A percentile compares a stretch with the other conserved stretches of the same genome.
These are phyloP conservation scores for Graphilbum fragrans DNA, from an alignment of 2,329 filamentous ascomycete genomes.

Conservation along the genomic window DNA sequence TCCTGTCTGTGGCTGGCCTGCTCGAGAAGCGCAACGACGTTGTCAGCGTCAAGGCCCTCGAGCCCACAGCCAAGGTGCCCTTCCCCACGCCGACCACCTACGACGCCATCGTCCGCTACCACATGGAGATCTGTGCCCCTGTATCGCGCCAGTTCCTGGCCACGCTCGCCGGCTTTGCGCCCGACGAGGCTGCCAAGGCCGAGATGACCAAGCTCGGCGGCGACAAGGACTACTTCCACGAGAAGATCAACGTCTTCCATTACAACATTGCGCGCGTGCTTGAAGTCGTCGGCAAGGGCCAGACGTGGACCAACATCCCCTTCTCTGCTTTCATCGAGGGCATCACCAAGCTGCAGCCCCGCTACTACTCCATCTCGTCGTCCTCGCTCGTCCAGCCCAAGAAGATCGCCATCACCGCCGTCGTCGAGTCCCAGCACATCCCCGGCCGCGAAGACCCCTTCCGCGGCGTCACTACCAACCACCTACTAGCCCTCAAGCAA, in stretches of 20 bases:
- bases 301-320: conserved; percentile 73
- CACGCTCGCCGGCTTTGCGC: conserved; percentile 78
- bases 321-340: conserved; percentile 94
- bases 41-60: conserved; percentile 79
- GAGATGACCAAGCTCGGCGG: conserved; percentile 81
- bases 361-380: conserved; percentile 98
- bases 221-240: conserved; percentile 92
- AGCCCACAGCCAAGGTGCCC: conserved; percentile 91
- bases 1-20: conserved; percentile 69
- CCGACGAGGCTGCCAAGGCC: conserved; percentile 70
- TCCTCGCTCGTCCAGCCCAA: conserved; percentile 89
- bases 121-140: conserved; percentile 91
- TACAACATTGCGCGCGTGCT: conserved; percentile 86
- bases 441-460: conserved; percentile 67
- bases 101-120: conserved; percentile 84
- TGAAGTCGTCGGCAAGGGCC: conserved; percentile 55
- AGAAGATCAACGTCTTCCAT: conserved; percentile 68
- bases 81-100: conserved; percentile 97
- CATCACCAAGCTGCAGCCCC: conserved; percentile 86
- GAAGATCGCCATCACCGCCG: conserved; percentile 88
- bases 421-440: conserved; percentile 75
- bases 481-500: conserved; percentile 85
- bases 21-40: conserved; percentile 67
- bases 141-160: conserved; percentile 93
- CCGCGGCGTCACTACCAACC: conserved; percentile 94